Base-by-base conservation (phyloP, 1,139 yeast species). In the Yamadazyma aaseri region DNA sequence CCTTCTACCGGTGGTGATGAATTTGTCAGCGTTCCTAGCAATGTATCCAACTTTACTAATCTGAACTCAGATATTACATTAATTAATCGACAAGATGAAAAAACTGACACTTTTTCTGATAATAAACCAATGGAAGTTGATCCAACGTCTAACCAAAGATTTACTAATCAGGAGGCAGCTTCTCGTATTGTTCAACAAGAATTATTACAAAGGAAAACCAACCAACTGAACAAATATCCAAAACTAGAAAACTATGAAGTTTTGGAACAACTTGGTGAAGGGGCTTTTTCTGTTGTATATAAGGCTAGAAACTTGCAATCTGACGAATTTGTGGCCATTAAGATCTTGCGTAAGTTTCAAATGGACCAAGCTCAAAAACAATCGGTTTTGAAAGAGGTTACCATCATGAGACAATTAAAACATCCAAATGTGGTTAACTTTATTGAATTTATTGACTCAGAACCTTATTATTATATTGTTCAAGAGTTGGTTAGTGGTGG, bases 201-300 rank as follows among this genome's bases (percentile, higher is more conserved):
- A 50, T 68, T 66, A 24, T 58, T 55, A 25, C 46, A 57, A 56
- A 38, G 55, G 55, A 44, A 56, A 56, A 38, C 56, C 55, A 35
- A 57, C 48, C 50, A 52, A 56, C 47, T 71, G 29, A 47, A 70
- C 14, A 55, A 63, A 32, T 79, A 75, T 44, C 76, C 74, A 3
- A 58, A 58, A 28, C 57, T 69, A 38, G 64, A 66, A 5, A 58
- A 63, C 40, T 86, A 85, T 51, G 65, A 66, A 31, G 70, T 80
- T 20, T 58, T 78, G 29, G 81, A 79, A 34, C 81, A 81, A 52
- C 71, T 87, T 38, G 96, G 97, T 2, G 95, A 90, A 57, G 98
- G 98, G 6, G 94, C 98, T 0, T 92, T 92, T 58, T 89, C 94
- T 13, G 81, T 85, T 31, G 96, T 87, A 2, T 80, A 81, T 56